Conservation (phyloP, 345 rosid species). For the Rhizophora apiculata region DNA sequence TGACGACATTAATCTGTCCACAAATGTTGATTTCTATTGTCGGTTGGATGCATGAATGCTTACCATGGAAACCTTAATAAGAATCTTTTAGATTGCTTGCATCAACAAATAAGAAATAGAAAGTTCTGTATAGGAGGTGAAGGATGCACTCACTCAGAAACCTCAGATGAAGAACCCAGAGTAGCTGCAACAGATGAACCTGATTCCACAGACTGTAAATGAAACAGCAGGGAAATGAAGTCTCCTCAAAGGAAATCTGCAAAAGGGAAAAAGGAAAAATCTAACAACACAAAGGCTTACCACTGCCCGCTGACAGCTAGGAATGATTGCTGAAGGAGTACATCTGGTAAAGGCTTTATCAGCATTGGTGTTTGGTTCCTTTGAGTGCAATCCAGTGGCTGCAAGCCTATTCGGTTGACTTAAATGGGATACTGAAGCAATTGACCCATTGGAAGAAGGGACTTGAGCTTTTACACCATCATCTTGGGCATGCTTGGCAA, state of each 20-base stretch:
- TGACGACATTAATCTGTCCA: background rate
- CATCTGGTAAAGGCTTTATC: conserved; percentile 29
- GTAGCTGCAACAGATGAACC: conserved; percentile 33
- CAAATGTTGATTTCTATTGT: conserved; percentile 26
- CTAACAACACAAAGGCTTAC: conserved; percentile 28
- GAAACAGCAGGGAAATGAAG: conserved; percentile 11
- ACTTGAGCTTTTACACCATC: conserved; percentile 23
- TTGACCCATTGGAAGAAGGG: conserved; percentile 28
- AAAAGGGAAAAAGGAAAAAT: background rate
- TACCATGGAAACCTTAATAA: conserved; percentile 31
- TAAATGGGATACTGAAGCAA: conserved; percentile 20
- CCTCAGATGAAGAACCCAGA: conserved; percentile 26
- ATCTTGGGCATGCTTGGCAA: conserved; percentile 36
- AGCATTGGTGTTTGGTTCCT: conserved; percentile 26
- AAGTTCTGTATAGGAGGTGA: background rate
- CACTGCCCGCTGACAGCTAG: conserved; percentile 29
- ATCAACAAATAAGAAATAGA: background rate
- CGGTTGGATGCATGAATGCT: background rate
- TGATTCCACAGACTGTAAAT: conserved; percentile 45
- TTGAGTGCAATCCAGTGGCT: conserved; percentile 24
- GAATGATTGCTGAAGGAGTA: conserved; percentile 35
- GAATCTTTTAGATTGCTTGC: background rate
- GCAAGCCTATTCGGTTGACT: conserved; percentile 26
- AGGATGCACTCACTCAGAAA: conserved; percentile 46
- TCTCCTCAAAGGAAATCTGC: background rate